Conservation (phyloP, 2,329 filamentous ascomycete genomes). For the Chaetomium globosum region DNA sequence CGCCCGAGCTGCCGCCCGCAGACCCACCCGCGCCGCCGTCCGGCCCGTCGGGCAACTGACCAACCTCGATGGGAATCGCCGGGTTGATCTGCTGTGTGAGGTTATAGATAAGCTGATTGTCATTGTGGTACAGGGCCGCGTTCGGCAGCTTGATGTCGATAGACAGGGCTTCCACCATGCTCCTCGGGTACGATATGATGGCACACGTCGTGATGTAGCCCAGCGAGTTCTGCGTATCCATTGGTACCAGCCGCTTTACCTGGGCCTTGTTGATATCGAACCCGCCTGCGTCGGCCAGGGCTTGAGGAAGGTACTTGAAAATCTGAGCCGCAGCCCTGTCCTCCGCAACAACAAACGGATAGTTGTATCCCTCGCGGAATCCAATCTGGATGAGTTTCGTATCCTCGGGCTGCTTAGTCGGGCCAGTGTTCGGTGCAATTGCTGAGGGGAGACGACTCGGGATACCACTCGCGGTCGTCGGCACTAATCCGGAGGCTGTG, state of each 20-base stretch:
- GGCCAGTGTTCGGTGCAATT: conserved; percentile 69
- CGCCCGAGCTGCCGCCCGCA: conserved; percentile 44
- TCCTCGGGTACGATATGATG: conserved; percentile 67
- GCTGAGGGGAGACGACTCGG: conserved; percentile 71
- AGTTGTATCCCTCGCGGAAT: conserved; percentile 80
- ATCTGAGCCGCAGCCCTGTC: conserved; percentile 79
- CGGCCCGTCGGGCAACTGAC: conserved; percentile 45
- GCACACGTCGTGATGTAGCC: conserved; percentile 83
- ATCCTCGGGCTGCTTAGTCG: conserved; percentile 59
- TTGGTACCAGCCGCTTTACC: conserved; percentile 73
- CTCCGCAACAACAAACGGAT: conserved; percentile 74
- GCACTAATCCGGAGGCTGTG: conserved; percentile 32
- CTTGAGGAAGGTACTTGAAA: conserved; percentile 74
- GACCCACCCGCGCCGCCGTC: conserved; percentile 33
- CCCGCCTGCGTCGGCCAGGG: conserved; percentile 66
- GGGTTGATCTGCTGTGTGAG: conserved; percentile 83
- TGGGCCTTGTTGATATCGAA: conserved; percentile 59
- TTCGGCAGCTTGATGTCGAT: conserved; percentile 71
- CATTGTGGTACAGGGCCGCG: conserved; percentile 74
- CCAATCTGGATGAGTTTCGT: conserved; percentile 78
- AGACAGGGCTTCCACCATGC: conserved; percentile 67
- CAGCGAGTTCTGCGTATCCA: conserved; percentile 68
- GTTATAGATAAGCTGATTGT: conserved; percentile 65
- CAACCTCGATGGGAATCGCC: conserved; percentile 68
- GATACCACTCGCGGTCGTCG: conserved; percentile 47